Percentiles rank a stretch among this genome's conserved stretches.
These are phyloP conservation scores for Ramalina intermedia DNA, from an alignment of 495 filamentous ascomycete genomes.

Conservation along the genomic window DNA sequence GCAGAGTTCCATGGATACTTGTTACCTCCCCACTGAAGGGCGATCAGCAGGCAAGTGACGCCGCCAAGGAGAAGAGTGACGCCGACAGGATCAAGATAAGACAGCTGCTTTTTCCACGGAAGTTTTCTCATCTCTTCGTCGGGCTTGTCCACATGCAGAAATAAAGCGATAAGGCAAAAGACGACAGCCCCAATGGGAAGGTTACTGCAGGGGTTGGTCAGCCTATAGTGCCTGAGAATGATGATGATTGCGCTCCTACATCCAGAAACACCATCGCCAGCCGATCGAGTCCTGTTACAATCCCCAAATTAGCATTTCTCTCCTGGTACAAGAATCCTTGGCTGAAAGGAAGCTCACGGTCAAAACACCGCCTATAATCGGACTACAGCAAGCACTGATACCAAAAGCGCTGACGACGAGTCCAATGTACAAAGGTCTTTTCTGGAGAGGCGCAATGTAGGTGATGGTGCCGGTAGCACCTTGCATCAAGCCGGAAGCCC, in stretches of 20 bases:
- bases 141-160: conserved; percentile 29
- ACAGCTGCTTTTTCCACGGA: conserved; percentile 25
- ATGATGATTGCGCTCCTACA: conserved; percentile 28
- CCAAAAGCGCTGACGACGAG: conserved; percentile 57
- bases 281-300: no score
- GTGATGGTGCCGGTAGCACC: conserved; percentile 60
- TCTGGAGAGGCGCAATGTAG: conserved; percentile 45
- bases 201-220: conserved; percentile 22
- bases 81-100: conserved; percentile 30
- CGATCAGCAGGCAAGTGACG: conserved; percentile 35
- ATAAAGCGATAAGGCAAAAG: conserved; percentile 13
- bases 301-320: no score
- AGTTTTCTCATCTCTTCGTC: conserved; percentile 14
- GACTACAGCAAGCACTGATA: conserved; percentile 50
- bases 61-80: conserved; percentile 32
- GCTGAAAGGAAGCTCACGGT: no score
- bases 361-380: conserved; percentile 45
- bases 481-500: conserved; percentile 58
- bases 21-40: conserved; percentile 36
- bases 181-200: background rate
- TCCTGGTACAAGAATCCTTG: no score
- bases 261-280: conserved; percentile 82
- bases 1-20: conserved; percentile 29
- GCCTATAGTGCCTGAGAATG: no score
- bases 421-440: conserved; percentile 54